These are phyloP conservation scores for Paxillus involutus DNA, from an alignment of 768 basidiomycete genomes.

Conservation along the genomic window DNA sequence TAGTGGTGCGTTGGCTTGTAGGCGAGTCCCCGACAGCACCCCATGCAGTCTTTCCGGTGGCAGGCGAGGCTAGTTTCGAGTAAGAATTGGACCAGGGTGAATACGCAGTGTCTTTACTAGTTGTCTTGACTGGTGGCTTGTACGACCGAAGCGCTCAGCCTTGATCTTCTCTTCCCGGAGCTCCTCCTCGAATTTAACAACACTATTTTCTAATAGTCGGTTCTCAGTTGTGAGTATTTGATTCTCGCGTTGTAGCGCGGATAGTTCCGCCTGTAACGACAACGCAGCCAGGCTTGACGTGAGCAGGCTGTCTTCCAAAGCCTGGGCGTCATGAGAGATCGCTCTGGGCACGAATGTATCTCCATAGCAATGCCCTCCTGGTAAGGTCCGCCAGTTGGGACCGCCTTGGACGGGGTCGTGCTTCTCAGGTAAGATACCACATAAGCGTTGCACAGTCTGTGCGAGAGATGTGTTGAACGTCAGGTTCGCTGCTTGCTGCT, in stretches of 20 bases:
- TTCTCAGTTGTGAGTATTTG: slow-evolving; percentile 16
- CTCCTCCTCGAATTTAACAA: slow-evolving; percentile 8
- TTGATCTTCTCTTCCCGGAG: slow-evolving; percentile 14
- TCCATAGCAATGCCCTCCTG: slow-evolving; percentile 52
- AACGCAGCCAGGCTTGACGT: slow-evolving; percentile 52
- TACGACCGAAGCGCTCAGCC: background rate
- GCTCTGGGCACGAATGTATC: slow-evolving; percentile 48
- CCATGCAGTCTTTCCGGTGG: background rate
- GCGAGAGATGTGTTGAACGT: slow-evolving; percentile 47
- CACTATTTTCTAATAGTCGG: slow-evolving; percentile 26
- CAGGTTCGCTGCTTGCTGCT: slow-evolving; percentile 53
- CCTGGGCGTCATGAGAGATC: slow-evolving; percentile 8
- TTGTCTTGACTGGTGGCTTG: background rate
- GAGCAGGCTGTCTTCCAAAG: slow-evolving; percentile 36
- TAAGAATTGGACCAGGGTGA: background rate
- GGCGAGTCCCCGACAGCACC: background rate
- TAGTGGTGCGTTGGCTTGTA: background rate
- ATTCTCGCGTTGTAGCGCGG: slow-evolving; percentile 37
- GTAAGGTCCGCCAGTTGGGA: slow-evolving; percentile 54
- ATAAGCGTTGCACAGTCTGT: slow-evolving; percentile 40
- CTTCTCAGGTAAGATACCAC: slow-evolving; percentile 40
- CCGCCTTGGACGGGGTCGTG: slow-evolving; percentile 32
- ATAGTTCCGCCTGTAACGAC: slow-evolving; percentile 38
- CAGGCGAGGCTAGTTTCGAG: background rate
- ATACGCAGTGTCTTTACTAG: background rate